phyloP scores from a whole-genome alignment of 2,329 filamentous ascomycete species.

The Arthrobotrys musiformis region DNA sequence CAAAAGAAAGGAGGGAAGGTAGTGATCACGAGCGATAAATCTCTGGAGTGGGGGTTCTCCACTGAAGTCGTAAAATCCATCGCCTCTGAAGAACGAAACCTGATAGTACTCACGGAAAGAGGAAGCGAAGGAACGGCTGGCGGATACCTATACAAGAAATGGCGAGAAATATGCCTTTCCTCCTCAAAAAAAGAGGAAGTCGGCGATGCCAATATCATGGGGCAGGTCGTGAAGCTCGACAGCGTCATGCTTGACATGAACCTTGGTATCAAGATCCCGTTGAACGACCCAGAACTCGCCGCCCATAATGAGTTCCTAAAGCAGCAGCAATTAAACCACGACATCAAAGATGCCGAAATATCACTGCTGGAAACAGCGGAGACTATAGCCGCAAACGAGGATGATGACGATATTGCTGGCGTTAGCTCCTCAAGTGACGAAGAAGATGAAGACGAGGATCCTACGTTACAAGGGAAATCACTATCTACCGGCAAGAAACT shows the following conservation, averaged over 20 bases:
- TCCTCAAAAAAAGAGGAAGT: conserved; percentile 38
- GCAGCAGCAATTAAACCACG: conserved; percentile 84
- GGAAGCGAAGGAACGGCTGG: conserved; percentile 71
- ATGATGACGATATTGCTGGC: conserved; percentile 78
- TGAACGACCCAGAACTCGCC: conserved; percentile 79
- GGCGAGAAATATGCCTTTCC: conserved; percentile 70
- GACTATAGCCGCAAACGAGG: conserved; percentile 67
- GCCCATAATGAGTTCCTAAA: conserved; percentile 93
- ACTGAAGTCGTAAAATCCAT: conserved; percentile 79
- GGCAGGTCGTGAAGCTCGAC: conserved; percentile 61
- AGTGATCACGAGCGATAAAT: conserved; percentile 89
- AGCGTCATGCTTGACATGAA: conserved; percentile 70
- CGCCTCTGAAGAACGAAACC: conserved; percentile 79
- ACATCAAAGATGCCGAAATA: conserved; percentile 74
- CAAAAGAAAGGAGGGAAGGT: conserved; percentile 72
- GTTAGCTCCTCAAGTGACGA: conserved; percentile 82
- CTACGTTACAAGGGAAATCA: conserved; percentile 89
- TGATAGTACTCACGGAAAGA: conserved; percentile 89
- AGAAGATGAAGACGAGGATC: conserved; percentile 74
- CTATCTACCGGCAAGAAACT: conserved; percentile 77
- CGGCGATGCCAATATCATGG: neutral
- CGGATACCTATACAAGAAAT: conserved; percentile 81
- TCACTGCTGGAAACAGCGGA: conserved; percentile 62
- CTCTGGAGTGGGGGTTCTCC: conserved; percentile 94
- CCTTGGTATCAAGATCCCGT: conserved; percentile 71